These are phyloP conservation scores for Paracoccidioides brasiliensis DNA, from an alignment of 2,329 filamentous ascomycete genomes.

Conservation along the genomic window DNA sequence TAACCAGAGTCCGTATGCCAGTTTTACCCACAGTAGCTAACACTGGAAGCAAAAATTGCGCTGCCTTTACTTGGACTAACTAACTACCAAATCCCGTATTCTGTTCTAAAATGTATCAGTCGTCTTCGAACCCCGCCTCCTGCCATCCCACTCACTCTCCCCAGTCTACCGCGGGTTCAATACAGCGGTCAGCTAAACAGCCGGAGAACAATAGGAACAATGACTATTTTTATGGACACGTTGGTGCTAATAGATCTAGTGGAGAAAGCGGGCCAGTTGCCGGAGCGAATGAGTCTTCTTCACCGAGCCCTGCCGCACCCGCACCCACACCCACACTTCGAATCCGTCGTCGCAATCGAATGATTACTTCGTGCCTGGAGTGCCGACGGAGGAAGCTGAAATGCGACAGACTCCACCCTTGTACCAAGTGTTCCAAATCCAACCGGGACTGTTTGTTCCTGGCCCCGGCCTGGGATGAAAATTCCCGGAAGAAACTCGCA, in stretches of 20 bases:
- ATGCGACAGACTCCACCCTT: slow-evolving; percentile 60
- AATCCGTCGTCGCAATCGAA: slow-evolving; percentile 50
- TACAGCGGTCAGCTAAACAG: background rate
- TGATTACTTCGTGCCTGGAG: slow-evolving; percentile 58
- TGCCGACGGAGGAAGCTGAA: slow-evolving; percentile 63
- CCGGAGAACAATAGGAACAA: background rate
- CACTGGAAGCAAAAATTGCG: background rate
- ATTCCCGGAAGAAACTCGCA: slow-evolving; percentile 55
- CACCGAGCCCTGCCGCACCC: too few species aligned
- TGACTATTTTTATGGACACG: background rate
- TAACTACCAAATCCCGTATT: background rate
- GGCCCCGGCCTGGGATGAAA: slow-evolving; percentile 53
- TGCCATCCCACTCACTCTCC: background rate
- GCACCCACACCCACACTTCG: slow-evolving; percentile 5
- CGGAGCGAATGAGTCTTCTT: background rate
- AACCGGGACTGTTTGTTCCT: slow-evolving; percentile 49
- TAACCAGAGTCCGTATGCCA: background rate
- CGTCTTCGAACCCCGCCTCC: background rate
- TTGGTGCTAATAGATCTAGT: background rate
- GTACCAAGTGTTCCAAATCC: slow-evolving; percentile 44
- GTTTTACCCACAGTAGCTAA: background rate
- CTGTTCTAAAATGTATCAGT: background rate
- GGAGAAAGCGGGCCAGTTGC: background rate
- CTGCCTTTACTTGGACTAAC: background rate
- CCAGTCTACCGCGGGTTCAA: background rate